Conservation (phyloP, 2,329 filamentous ascomycete genomes). For the Didymella pinodella region DNA sequence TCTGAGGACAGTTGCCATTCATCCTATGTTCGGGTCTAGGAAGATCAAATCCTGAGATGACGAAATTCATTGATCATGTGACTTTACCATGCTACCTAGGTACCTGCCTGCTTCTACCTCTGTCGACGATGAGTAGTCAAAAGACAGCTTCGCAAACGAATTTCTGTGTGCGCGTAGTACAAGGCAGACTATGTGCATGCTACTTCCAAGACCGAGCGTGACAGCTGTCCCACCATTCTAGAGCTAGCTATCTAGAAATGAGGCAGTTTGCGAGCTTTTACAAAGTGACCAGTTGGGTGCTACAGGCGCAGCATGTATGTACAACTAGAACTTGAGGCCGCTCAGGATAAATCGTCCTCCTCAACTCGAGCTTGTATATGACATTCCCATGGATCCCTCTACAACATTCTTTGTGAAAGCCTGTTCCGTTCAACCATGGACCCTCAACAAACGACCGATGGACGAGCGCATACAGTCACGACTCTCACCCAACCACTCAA, state of each 20-base stretch:
- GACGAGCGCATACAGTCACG: background rate
- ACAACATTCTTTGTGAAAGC: background rate
- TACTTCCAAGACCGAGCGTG: background rate
- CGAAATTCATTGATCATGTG: background rate
- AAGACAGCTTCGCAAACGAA: background rate
- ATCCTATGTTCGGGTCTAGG: background rate
- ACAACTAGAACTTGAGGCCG: slow-evolving; percentile 4
- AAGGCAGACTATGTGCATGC: background rate
- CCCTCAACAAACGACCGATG: background rate
- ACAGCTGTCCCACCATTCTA: slow-evolving; percentile 7
- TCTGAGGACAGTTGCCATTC: no score
- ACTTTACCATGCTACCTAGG: background rate
- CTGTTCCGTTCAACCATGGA: background rate
- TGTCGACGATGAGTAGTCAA: background rate
- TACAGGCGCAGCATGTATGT: slow-evolving; percentile 3
- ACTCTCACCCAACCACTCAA: background rate
- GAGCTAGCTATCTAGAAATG: slow-evolving; percentile 20
- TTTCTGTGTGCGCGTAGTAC: no score
- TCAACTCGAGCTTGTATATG: background rate
- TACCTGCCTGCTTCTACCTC: no score
- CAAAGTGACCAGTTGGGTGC: slow-evolving; percentile 20
- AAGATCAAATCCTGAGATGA: background rate
- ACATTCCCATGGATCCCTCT: background rate
- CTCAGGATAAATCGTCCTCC: background rate
- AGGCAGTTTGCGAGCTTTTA: slow-evolving; percentile 35